Base-by-base conservation (phyloP, 2,329 filamentous ascomycete genomes). In the Dendrostoma leiphaemia region DNA sequence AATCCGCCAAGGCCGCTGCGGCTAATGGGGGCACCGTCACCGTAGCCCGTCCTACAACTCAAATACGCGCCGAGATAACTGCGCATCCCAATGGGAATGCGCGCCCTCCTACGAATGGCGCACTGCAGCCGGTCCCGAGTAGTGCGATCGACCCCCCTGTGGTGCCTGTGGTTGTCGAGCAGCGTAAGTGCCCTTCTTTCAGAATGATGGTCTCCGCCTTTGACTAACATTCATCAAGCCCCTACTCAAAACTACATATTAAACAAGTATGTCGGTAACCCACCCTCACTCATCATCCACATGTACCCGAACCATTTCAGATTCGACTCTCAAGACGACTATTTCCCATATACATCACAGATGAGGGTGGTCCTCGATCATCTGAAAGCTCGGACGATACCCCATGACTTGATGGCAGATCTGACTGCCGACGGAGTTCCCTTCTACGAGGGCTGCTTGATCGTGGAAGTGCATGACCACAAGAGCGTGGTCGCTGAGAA, bases 391-490 rank as follows among this genome's bases (percentile, higher is more conserved):
- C 83, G 88, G 53, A 96, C 90, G 0, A 78, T 99, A 32, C 94
- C 94, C 1, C 91, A 97, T 70, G 91, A 97, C 62, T 84, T 97
- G 67, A 74, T 97, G 10, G 84, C 88, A 45, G 88, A 93, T 61
- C 83, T 99, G 51, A 79, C 85, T 26, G 79, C 84, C 45, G 78
- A 79, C 17, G 84, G 85, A 19, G 88, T 96, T 13, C 79, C 81
- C 9, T 97, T 96, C 67, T 99, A 97, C 68, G 92, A 97, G 69
- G 91, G 89, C 29, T 96, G 93, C 66, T 80, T 99, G 54, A 97
- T 99, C 62, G 91, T 99, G 32, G 88, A 96, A 69, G 77, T 97
- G n/a, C 83, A 96, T 64, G 90, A 97, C 67, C 90, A 96, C 74
- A 90, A 89, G 64, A 84, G 87, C 0, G 75, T 75, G 38, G 78